A percentile compares a stretch with the other conserved stretches of the same genome.
Evolutionary conservation across 1,284 basidiomycete genomes (phyloP).

Genomic region (Ceratobasidium sp.): DNA sequence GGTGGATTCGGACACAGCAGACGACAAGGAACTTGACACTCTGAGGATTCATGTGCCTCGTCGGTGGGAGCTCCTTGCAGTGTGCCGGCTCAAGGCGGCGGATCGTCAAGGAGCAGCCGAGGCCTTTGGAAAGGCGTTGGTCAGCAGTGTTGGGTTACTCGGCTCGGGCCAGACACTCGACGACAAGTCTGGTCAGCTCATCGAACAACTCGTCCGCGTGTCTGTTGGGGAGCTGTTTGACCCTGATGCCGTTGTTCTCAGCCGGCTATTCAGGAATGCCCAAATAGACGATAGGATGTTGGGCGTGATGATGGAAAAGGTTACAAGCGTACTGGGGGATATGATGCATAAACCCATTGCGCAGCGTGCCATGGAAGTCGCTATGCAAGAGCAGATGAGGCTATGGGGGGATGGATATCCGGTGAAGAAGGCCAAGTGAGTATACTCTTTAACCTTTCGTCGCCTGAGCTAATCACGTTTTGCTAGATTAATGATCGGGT

Average conservation of each 20-base stretch:
- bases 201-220: constrained; percentile 52
- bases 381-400: constrained; percentile 14
- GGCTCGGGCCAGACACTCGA: constrained; percentile 15
- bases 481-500: constrained; percentile 43
- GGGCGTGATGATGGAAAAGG: constrained; percentile 50
- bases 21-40: constrained; percentile 39
- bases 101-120: constrained; percentile 45
- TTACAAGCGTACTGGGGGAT: constrained; percentile 52
- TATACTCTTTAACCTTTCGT: background rate
- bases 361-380: constrained; percentile 25
- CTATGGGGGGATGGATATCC: constrained; percentile 51
- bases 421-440: constrained; percentile 50
- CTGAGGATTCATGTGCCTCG: constrained; percentile 49
- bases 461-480: background rate
- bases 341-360: constrained; percentile 43
- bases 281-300: constrained; percentile 51
- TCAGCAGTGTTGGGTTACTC: constrained; percentile 16
- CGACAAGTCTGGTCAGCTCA: constrained; percentile 35
- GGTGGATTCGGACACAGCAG: constrained; percentile 15
- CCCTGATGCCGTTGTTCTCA: constrained; percentile 21
- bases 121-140: constrained; percentile 14
- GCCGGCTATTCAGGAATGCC: constrained; percentile 47
- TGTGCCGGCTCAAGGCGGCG: constrained; percentile 51
- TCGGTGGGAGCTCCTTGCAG: constrained; percentile 56
- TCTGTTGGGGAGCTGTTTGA: constrained; percentile 50